Conservation (phyloP, 75 land plant genomes). For the Isoetes taiwanensis region DNA sequence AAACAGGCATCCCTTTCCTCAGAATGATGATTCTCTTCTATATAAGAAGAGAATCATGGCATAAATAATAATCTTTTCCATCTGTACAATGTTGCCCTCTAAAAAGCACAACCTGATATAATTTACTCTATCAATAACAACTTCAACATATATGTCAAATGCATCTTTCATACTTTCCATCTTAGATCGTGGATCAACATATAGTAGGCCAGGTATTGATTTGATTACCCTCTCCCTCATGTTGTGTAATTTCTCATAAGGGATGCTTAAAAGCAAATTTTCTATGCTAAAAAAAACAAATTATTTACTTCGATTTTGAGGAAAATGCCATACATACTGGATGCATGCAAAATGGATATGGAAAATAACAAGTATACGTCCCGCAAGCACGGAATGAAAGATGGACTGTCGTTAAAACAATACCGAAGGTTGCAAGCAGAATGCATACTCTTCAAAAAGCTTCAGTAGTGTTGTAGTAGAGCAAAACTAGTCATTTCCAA, state of each 20-base stretch:
- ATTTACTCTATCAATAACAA: constrained; percentile 34
- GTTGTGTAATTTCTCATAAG: constrained; percentile 37
- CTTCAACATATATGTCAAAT: constrained; percentile 84
- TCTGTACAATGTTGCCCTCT: too few relatives aligned
- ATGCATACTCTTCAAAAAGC: constrained; percentile 76
- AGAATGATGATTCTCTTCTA: too few relatives aligned
- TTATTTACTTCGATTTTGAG: constrained; percentile 43
- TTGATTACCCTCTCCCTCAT: constrained; percentile 82
- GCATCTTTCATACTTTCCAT: constrained; percentile 61
- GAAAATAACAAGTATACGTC: constrained; percentile 94
- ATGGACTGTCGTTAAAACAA: constrained; percentile 87
- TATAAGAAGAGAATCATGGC: too few relatives aligned
- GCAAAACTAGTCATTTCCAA: too few relatives aligned
- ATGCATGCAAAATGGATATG: constrained; percentile 73
- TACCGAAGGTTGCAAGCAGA: constrained; percentile 90
- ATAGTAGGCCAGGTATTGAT: constrained; percentile 67
- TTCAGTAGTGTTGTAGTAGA: too few relatives aligned
- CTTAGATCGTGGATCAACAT: constrained; percentile 65
- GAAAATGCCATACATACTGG: constrained; percentile 91
- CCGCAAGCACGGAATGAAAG: constrained; percentile 91
- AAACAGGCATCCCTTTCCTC: too few relatives aligned
- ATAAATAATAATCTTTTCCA: too few relatives aligned
- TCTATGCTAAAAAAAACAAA: constrained; percentile 84
- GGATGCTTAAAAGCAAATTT: constrained; percentile 33
- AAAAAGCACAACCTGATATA: constrained; percentile 39